These are phyloP conservation scores for Cryptococcus depauperatus DNA, from an alignment of 1,284 basidiomycete species.

Conservation along the genomic window DNA sequence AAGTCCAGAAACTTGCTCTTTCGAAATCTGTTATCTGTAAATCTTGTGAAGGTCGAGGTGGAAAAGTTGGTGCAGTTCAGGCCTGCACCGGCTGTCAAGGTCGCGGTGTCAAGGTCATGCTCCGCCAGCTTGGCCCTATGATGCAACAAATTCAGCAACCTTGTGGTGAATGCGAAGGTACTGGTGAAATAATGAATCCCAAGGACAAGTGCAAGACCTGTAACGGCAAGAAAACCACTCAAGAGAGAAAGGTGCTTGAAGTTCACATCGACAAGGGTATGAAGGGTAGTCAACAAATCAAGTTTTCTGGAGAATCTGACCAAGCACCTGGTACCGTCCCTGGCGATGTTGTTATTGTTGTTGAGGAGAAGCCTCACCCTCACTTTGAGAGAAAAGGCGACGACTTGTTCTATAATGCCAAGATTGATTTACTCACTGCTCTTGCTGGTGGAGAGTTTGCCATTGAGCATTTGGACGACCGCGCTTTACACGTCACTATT, in stretches of 20 bases:
- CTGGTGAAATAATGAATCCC: slow-evolving; percentile 85
- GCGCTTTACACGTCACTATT: slow-evolving; percentile 74
- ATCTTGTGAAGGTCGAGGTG: slow-evolving; percentile 92
- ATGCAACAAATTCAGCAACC: slow-evolving; percentile 97
- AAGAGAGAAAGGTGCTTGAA: slow-evolving; percentile 96
- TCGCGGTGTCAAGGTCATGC: slow-evolving; percentile 81
- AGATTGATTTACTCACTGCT: slow-evolving; percentile 89
- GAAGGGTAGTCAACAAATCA: slow-evolving; percentile 95
- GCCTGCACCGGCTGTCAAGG: slow-evolving; percentile 73
- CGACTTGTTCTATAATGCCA: slow-evolving; percentile 78
- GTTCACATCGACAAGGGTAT: slow-evolving; percentile 99
- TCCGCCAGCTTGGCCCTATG: slow-evolving; percentile 95
- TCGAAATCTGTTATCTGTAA: slow-evolving; percentile 91
- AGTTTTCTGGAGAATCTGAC: slow-evolving; percentile 91
- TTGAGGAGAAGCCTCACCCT: slow-evolving; percentile 92
- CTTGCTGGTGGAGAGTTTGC: slow-evolving; percentile 85
- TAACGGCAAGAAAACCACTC: slow-evolving; percentile 89
- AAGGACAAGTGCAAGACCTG: slow-evolving; percentile 92
- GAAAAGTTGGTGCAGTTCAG: slow-evolving; percentile 91
- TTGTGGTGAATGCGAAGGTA: slow-evolving; percentile 86
- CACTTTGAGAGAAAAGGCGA: slow-evolving; percentile 88
- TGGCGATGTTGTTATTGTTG: slow-evolving; percentile 93
- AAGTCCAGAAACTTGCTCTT: slow-evolving; percentile 93
- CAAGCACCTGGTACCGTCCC: slow-evolving; percentile 84
- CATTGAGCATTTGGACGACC: slow-evolving; percentile 91